Base-by-base conservation (phyloP, 208 protist species). In the Acanthamoeba healyi region DNA sequence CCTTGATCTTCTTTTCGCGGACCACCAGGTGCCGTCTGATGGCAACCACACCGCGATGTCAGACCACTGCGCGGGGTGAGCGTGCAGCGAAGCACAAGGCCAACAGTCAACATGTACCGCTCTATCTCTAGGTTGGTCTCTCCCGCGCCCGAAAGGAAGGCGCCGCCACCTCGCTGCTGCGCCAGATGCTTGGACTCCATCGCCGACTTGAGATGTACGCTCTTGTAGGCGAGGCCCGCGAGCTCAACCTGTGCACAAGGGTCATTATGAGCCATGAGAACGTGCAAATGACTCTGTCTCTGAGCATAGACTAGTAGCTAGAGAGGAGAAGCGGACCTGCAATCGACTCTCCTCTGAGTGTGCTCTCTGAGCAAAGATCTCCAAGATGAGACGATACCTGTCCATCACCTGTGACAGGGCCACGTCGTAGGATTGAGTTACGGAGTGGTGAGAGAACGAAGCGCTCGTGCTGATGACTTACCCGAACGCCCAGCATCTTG, bases 141-240 rank as follows among this genome's bases (percentile, higher is more conserved):
- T n/a, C 84, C 84, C 24, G 84, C 84, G 46, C 84, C 84, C 14
- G 84, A 63, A 1, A 91, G 58, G 84, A 91, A 91, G 84, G 84
- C 84, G 10, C 84, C 84, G 36, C 84, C 84, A 17, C 84, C 84
- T 22, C 84, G n/a, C 38, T 91, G 84, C 58, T 91, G 84, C 0
- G 84, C 84, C 56, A 91, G 1, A 24, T 91, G 84, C 38, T 51
- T 42, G 54, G 84, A 91, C 42, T 91, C 56, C 49, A 91, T 63
- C 24, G 84, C 84, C 10, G 84, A 72, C 24, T 72, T 91, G 56
- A 91, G 58, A 36, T 91, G 84, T 1, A 91, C 58, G 49, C 84
- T 63, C 58, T 91, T 63, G 26, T 91, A 91, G 19, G 84, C 56
- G 36, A 91, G 42, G 17, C 56, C 49, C 19, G 84, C 84, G 19